Evolutionary conservation across 192 early-diverging fungal genomes (phyloP).

Genomic region (Umbelopsis ramanniana): DNA sequence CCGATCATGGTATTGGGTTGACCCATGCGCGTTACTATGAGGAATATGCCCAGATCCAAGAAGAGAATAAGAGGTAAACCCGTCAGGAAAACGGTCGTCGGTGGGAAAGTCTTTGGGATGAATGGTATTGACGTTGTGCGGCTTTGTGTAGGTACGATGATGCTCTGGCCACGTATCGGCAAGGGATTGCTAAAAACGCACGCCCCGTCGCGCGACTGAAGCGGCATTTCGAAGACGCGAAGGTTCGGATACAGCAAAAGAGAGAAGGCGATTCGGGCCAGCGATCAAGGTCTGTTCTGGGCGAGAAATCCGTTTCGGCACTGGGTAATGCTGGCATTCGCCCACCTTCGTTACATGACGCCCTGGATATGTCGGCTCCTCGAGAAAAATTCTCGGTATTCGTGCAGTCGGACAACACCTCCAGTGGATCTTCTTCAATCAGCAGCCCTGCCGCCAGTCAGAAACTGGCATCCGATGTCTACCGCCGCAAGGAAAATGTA

Average conservation of each 20-base stretch:
- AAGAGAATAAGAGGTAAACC: constrained; percentile 46
- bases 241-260: background rate
- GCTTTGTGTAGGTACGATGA: constrained; percentile 1
- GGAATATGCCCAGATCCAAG: constrained; percentile 71
- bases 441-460: background rate
- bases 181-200: background rate
- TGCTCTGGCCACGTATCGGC: constrained; percentile 2
- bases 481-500: constrained; percentile 9
- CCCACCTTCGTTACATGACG: background rate
- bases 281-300: background rate
- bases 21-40: constrained; percentile 72
- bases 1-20: constrained; percentile 71
- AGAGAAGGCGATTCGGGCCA: background rate
- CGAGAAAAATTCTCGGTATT: constrained; percentile 6
- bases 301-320: background rate
- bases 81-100: background rate
- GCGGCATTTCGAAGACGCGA: background rate
- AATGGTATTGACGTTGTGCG: background rate
- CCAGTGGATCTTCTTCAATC: background rate
- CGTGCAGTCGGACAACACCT: background rate
- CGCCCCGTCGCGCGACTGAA: background rate
- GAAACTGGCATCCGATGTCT: background rate
- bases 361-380: background rate
- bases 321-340: background rate
- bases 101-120: too few species aligned